Evolutionary conservation across 805 yeast species (phyloP).

Genomic region (Wickerhamiella azymoides): DNA sequence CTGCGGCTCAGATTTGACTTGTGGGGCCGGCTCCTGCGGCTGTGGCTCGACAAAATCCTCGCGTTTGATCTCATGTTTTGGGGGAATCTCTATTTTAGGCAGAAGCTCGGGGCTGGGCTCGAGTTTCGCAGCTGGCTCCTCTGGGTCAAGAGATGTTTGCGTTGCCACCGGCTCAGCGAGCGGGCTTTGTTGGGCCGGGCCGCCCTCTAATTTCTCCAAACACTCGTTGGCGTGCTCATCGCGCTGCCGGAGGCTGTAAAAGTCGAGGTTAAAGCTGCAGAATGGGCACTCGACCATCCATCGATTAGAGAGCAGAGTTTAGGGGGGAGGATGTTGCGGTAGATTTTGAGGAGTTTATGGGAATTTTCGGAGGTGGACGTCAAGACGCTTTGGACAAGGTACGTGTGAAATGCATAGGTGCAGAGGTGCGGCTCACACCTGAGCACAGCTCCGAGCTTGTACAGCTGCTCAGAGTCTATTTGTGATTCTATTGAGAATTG

Average conservation of each 20-base stretch:
- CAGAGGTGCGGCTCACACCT: no score
- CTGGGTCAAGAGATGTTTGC: not conserved
- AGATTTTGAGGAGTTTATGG: no score
- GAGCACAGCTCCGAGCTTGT: no score
- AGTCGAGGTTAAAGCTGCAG: slow-evolving; percentile 15
- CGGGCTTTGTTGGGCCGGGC: not conserved
- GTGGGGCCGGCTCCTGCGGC: not conserved
- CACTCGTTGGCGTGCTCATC: slow-evolving; percentile 24
- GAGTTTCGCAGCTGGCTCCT: not conserved
- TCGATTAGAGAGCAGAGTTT: not conserved
- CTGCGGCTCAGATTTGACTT: not conserved
- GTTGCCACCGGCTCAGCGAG: not conserved
- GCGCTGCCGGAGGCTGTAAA: slow-evolving; percentile 14
- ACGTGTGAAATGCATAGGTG: no score
- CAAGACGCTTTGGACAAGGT: no score
- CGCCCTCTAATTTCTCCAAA: slow-evolving; percentile 9
- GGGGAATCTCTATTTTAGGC: not conserved
- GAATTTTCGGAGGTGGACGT: no score
- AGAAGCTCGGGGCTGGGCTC: not conserved
- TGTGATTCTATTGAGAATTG: no score
- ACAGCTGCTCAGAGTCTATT: no score
- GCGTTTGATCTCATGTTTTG: not conserved
- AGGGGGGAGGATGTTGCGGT: no score
- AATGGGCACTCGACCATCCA: slow-evolving; percentile 17
- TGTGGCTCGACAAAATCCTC: not conserved